Evolutionary conservation across 2,329 filamentous ascomycete genomes (phyloP).

Genomic region (Sporothrix luriei): DNA sequence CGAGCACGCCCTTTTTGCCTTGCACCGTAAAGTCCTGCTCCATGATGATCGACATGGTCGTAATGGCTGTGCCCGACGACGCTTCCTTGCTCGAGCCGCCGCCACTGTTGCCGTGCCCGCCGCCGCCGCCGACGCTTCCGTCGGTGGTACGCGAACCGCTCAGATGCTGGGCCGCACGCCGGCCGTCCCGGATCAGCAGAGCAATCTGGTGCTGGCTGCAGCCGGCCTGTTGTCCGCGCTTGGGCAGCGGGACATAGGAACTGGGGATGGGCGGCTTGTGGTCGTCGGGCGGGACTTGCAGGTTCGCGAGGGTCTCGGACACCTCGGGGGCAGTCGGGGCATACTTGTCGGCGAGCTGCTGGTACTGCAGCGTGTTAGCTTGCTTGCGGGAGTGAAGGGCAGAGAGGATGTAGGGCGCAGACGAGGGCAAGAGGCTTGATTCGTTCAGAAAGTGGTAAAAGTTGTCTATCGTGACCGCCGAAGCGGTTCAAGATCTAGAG

Average conservation of each 20-base stretch:
- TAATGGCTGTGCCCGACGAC: constrained; percentile 52
- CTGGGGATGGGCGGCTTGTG: constrained; percentile 53
- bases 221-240: constrained; percentile 49
- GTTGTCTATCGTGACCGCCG: constrained; percentile 64
- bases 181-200: constrained; percentile 65
- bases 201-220: constrained; percentile 61
- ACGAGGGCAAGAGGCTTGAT: constrained; percentile 27
- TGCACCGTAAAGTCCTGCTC: constrained; percentile 90
- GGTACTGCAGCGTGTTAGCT: constrained; percentile 52
- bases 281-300: constrained; percentile 63
- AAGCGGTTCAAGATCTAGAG: constrained; percentile 82
- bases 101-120: background rate
- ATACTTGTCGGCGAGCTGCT: constrained; percentile 68
- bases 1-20: constrained; percentile 76
- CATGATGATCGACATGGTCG: constrained; percentile 66
- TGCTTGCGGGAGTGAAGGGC: background rate
- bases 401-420: constrained; percentile 32
- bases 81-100: constrained; percentile 55
- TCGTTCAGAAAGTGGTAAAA: constrained; percentile 50
- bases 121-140: too few relatives aligned
- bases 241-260: constrained; percentile 58
- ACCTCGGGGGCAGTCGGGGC: constrained; percentile 66
- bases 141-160: constrained; percentile 37
- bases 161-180: constrained; percentile 59
- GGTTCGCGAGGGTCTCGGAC: constrained; percentile 65